phyloP scores from a whole-genome alignment of 306 rosid species.

The Mucuna pruriens region DNA sequence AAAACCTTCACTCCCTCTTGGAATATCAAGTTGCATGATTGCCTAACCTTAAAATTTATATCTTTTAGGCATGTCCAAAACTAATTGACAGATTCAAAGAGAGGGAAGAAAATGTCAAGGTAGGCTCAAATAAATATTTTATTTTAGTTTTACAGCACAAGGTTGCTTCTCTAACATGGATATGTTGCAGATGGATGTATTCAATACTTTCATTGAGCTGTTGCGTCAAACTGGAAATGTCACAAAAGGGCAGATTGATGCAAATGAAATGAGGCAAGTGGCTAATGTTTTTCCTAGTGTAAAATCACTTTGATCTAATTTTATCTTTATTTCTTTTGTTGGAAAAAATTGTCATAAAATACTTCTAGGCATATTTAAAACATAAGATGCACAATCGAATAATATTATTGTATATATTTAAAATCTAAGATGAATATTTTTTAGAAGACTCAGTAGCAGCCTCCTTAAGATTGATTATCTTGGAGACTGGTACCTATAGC shows the following conservation, averaged over 20 bases:
- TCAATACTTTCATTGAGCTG: constrained; percentile 91
- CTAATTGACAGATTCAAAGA: constrained; percentile 95
- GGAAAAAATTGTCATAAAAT: no score
- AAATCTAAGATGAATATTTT: neutral
- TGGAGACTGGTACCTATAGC: constrained; percentile 9
- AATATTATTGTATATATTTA: neutral
- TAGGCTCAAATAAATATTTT: constrained; percentile 35
- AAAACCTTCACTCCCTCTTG: constrained; percentile 10
- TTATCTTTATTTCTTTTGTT: constrained; percentile 2
- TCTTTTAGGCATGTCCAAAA: constrained; percentile 94
- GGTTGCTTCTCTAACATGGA: constrained; percentile 45
- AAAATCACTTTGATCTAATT: neutral
- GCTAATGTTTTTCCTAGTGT: constrained; percentile 33
- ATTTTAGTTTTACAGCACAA: constrained; percentile 9
- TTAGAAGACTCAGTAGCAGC: neutral
- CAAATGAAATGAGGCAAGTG: constrained; percentile 82
- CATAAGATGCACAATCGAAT: neutral
- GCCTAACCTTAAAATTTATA: constrained; percentile 31
- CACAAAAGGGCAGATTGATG: constrained; percentile 88
- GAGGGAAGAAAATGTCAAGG: constrained; percentile 99
- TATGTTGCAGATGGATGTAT: constrained; percentile 91
- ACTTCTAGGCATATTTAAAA: neutral
- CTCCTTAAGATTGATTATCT: constrained; percentile 24
- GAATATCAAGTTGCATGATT: constrained; percentile 28
- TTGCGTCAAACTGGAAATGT: constrained; percentile 99